Conservation (phyloP, 208 protist species). For the Leishmania arabica region DNA sequence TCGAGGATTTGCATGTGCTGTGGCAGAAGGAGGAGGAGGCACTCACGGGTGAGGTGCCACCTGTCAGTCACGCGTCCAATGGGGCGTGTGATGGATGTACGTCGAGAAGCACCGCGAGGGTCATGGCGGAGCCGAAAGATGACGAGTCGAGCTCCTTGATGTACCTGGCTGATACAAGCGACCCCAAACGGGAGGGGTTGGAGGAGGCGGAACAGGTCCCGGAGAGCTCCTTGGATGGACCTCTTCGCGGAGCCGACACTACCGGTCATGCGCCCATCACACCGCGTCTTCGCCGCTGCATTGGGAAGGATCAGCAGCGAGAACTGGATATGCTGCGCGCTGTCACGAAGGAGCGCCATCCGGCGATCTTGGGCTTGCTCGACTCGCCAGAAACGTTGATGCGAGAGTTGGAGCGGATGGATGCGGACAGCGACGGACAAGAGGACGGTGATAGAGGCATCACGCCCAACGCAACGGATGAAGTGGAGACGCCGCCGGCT, state of each 20-base stretch:
- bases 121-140: neutral
- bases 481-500: neutral
- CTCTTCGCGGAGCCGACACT: conserved; percentile 26
- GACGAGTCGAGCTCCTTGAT: conserved; percentile 1
- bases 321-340: conserved; percentile 39
- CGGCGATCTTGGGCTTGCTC: conserved; percentile 21
- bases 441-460: neutral
- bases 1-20: conserved; percentile 25
- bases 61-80: neutral
- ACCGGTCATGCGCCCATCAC: conserved; percentile 52
- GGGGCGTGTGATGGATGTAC: neutral
- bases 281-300: conserved; percentile 31
- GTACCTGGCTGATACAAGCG: neutral
- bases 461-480: neutral
- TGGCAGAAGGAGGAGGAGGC: conserved; percentile 14
- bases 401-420: conserved; percentile 12
- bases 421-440: conserved; percentile 11
- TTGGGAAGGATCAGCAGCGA: conserved; percentile 36
- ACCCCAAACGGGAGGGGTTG: neutral
- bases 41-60: too few species aligned
- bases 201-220: neutral
- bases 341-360: conserved; percentile 15
- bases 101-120: neutral
- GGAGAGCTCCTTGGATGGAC: neutral
- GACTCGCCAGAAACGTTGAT: conserved; percentile 17